Percentiles rank a stretch among this genome's conserved stretches.
Evolutionary conservation across 2,329 filamentous ascomycete genomes (phyloP).

Genomic region (Aureobasidium lini): DNA sequence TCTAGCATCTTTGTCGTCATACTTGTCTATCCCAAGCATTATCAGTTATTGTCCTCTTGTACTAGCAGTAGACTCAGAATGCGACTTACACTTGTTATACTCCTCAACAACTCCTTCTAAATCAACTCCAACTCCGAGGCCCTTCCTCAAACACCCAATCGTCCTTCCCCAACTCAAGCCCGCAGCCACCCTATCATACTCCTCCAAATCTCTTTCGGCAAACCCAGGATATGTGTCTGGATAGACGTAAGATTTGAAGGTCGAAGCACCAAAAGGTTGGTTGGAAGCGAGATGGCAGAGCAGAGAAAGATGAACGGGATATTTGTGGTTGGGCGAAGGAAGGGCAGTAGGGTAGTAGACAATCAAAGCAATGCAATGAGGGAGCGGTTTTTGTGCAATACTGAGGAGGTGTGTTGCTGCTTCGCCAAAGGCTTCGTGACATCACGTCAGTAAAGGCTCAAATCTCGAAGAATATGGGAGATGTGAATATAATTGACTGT

Average conservation of each 20-base stretch:
- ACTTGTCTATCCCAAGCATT: constrained; percentile 16
- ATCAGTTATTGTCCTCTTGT: neutral
- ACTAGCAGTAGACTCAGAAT: too few species aligned
- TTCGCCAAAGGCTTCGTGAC: constrained; percentile 33
- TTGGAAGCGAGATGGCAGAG: constrained; percentile 31
- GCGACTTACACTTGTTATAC: constrained; percentile 20
- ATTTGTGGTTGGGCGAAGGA: constrained; percentile 31
- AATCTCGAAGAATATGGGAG: neutral
- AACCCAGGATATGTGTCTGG: constrained; percentile 32
- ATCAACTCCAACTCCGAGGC: constrained; percentile 23
- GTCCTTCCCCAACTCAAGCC: constrained; percentile 37
- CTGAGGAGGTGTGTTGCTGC: constrained; percentile 36
- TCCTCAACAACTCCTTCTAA: constrained; percentile 31
- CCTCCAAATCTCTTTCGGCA: constrained; percentile 33
- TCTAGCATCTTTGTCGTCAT: constrained; percentile 20
- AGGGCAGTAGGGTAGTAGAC: constrained; percentile 37
- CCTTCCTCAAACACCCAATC: constrained; percentile 28
- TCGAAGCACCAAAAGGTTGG: constrained; percentile 28
- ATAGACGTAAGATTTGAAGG: constrained; percentile 35
- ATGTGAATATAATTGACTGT: neutral
- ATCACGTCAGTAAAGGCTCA: neutral
- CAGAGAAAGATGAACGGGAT: constrained; percentile 20
- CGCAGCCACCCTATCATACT: constrained; percentile 35
- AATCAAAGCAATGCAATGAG: constrained; percentile 33
- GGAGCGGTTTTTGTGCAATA: constrained; percentile 33